These are phyloP conservation scores for Pulveroboletus ravenelii DNA, from an alignment of 768 basidiomycete genomes.

Conservation along the genomic window DNA sequence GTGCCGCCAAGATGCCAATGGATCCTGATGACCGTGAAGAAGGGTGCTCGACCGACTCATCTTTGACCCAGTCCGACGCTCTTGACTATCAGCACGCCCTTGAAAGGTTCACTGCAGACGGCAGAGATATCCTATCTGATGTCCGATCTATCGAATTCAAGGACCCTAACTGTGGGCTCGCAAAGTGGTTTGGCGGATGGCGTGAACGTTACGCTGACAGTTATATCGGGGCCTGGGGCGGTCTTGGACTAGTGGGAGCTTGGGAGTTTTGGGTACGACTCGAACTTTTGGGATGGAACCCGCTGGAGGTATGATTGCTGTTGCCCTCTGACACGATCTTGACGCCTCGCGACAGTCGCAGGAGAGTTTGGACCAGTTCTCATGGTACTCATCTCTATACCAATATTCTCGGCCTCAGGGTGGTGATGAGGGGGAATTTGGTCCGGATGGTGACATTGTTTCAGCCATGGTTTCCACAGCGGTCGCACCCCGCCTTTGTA, in stretches of 20 bases:
- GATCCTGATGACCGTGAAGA: slow-evolving; percentile 47
- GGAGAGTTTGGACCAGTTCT: slow-evolving; percentile 70
- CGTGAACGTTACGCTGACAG: slow-evolving; percentile 71
- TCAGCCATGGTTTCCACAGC: slow-evolving; percentile 85
- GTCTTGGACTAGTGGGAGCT: slow-evolving; percentile 77
- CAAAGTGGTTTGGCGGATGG: slow-evolving; percentile 65
- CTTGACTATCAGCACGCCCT: slow-evolving; percentile 66
- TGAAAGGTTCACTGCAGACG: slow-evolving; percentile 45
- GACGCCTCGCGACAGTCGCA: slow-evolving; percentile 32
- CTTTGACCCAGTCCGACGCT: slow-evolving; percentile 60
- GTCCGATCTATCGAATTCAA: slow-evolving; percentile 81
- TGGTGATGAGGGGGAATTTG: slow-evolving; percentile 54
- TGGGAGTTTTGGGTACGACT: slow-evolving; percentile 96
- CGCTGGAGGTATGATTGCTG: slow-evolving; percentile 56
- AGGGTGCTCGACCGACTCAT: slow-evolving; percentile 85
- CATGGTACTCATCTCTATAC: slow-evolving; percentile 78
- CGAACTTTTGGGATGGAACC: slow-evolving; percentile 86
- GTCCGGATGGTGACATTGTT: slow-evolving; percentile 83
- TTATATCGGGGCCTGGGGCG: slow-evolving; percentile 86
- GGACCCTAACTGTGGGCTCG: slow-evolving; percentile 73
- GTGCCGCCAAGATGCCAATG: slow-evolving; percentile 22
- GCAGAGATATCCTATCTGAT: slow-evolving; percentile 64
- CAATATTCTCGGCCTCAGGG: slow-evolving; percentile 60
- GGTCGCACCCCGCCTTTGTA: slow-evolving; percentile 69
- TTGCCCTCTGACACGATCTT: background rate